A percentile compares a stretch with the other conserved stretches of the same genome.
Conservation (phyloP, 2,329 filamentous ascomycete genomes). For the Scedosporium minutisporum region DNA sequence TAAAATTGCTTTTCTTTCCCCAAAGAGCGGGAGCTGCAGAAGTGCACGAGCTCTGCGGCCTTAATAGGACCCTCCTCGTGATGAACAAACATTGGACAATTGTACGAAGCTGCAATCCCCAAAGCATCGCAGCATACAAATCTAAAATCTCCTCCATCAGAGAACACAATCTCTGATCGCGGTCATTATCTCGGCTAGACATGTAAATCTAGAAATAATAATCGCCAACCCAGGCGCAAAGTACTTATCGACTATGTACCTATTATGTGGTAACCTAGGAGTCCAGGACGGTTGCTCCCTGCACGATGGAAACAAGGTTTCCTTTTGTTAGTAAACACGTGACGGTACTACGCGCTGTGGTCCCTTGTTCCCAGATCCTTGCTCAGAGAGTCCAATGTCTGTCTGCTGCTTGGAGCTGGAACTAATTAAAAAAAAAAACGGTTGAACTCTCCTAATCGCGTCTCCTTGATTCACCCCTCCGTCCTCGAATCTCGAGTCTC, state of each 20-base stretch:
- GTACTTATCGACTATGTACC: not conserved
- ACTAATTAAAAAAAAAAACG: not conserved
- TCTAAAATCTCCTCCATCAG: too few relatives aligned
- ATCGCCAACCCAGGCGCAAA: not conserved
- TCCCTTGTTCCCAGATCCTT: too few relatives aligned
- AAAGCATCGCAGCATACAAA: too few relatives aligned
- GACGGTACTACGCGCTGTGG: not conserved
- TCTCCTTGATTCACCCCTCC: not conserved
- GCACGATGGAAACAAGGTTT: not conserved
- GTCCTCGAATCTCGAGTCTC: too few relatives aligned
- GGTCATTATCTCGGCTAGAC: too few relatives aligned
- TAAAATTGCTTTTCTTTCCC: too few relatives aligned
- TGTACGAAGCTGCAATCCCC: too few relatives aligned
- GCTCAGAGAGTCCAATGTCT: not conserved
- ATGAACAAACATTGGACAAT: too few relatives aligned
- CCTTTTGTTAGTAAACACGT: conserved; percentile 8
- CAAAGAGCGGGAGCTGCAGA: too few relatives aligned
- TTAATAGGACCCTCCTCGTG: too few relatives aligned
- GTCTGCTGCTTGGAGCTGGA: not conserved
- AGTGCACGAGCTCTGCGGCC: too few relatives aligned
- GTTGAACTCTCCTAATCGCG: not conserved
- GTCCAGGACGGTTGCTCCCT: not conserved
- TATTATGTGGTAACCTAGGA: not conserved
- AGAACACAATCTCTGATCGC: too few relatives aligned
- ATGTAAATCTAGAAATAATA: not conserved